Evolutionary conservation across 805 yeast genomes (phyloP), one percentile per base, ranked within the genome.

Genomic region (Starmerella riodocensis): DNA sequence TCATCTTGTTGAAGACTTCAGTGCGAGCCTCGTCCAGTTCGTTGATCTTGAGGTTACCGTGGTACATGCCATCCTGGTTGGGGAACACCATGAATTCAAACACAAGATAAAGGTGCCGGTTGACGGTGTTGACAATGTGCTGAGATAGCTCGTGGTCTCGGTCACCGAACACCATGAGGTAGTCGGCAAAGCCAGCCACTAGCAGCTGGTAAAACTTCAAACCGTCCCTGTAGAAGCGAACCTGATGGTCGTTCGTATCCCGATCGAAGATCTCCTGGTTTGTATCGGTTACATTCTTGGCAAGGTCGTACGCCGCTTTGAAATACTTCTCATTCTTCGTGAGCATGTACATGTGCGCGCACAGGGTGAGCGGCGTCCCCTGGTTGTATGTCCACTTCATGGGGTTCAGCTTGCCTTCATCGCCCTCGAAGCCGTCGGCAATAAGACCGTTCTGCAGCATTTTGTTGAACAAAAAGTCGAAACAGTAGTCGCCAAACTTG

Each of bases 141-240:
- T 54, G 50, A 3, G 46, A 43, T 2, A 62, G 51, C 48, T 60
- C 49, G 41, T 60, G 61, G 2, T 64, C 62, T 8, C 51, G 50
- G 18, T 56, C 49, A 18, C 70, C 75, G 37, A 73, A 63, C 30
- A 64, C 66, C 48, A 73, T 54, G 50, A 73, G 53, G 55, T 73
- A 77, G 54, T 77, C 83, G 4, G 80, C 78, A 35, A 76, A 60
- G 0, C 84, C 84, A 54, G 75, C 83, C 30, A 75, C 63, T 36
- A 77, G 59, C 47, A 77, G 62, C 54, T 76, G 84, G 39, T 71
- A 66, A 54, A 76, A 77, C 58, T 71, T 73, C 1, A 77, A 66
- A 12, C 71, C 61, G 50, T 76, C 83, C 48, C 78, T 66, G 73
- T 79, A 76, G 58, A 68, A 75, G 38, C 84, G 61, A 49, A 67